Evolutionary conservation across 495 filamentous ascomycete genomes (phyloP), one percentile per base, ranked within the genome.

Genomic region (Penicillium malachiteum): DNA sequence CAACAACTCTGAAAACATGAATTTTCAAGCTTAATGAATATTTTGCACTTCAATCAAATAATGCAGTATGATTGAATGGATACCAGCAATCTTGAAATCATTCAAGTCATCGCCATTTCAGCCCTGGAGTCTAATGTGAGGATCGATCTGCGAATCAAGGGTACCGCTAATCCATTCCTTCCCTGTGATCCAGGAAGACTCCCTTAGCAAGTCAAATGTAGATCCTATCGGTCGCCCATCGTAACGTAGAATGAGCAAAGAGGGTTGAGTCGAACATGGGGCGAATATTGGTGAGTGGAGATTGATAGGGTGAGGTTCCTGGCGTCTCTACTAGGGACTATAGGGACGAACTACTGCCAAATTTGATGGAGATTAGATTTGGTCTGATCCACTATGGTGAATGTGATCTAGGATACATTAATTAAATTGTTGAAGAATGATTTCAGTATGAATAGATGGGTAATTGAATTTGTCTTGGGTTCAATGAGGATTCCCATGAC

Each of bases 211-310:
- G 13, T 8, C 21, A 26, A 14, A 34, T 57, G 58, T 18, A 53
- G 54, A 61, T 61, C 54, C 14, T 30, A 21, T 21, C 50, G 33
- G 58, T 57, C 54, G 54, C 58, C 58, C 47, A 39, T 52, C 38
- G 54, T 61, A 50, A 61, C 54, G 16, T 10, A 31, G 42, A 54
- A 43, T 48, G 41, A 43, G 42, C 3, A 46, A 26, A 38, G 5
- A 37, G 8, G 10, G 34, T 50, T 47, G 6, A 40, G 37, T 26
- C 39, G 33, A 30, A 11, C n/a, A n/a, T n/a, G 41, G 17, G 12
- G 16, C 12, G 12, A 11, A 31, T 12, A 32, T 31, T 41, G 52
- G 18, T 0, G 12, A 50, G 35, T 39, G 12, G 47, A 48, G 54
- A 50, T 54, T 39, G 44, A 46, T 49, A 57, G 58, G 50, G 46